These are phyloP conservation scores for Antarctomyces pellizariae DNA, from an alignment of 495 filamentous ascomycete species.

Conservation along the genomic window DNA sequence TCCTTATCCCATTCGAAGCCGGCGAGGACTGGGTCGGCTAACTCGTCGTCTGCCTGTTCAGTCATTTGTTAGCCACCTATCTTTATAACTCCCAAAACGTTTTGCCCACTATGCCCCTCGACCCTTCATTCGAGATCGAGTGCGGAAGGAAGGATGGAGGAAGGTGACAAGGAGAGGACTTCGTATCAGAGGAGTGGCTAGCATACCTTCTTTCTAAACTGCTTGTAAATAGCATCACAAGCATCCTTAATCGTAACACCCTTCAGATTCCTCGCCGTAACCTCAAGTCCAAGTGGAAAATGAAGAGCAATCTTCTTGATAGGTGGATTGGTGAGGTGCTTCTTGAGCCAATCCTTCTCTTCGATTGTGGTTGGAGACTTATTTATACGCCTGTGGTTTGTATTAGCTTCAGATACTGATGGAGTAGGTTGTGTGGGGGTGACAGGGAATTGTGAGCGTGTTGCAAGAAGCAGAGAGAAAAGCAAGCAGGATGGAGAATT, in stretches of 20 bases:
- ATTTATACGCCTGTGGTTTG: constrained; percentile 84
- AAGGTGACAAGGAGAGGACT: not conserved
- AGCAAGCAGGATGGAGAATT: constrained; percentile 1
- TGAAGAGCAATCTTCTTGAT: constrained; percentile 87
- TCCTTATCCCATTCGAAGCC: constrained; percentile 93
- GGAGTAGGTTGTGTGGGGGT: not conserved
- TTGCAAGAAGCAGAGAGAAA: not conserved
- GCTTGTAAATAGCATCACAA: constrained; percentile 78
- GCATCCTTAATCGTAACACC: constrained; percentile 92
- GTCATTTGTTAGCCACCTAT: too few relatives aligned
- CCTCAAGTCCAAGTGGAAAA: constrained; percentile 67
- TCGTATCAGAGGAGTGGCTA: constrained; percentile 1
- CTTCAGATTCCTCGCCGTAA: constrained; percentile 72
- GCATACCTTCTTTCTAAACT: constrained; percentile 75
- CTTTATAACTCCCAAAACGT: too few relatives aligned
- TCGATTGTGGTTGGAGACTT: constrained; percentile 44
- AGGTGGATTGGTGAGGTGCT: constrained; percentile 51
- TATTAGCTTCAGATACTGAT: too few relatives aligned
- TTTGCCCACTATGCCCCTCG: too few relatives aligned
- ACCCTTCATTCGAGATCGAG: too few relatives aligned
- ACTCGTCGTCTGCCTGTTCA: constrained; percentile 70
- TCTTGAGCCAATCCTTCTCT: constrained; percentile 61
- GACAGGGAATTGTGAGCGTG: constrained; percentile 6
- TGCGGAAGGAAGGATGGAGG: too few relatives aligned
- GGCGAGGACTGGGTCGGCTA: constrained; percentile 58